Evolutionary conservation across 23 red algal species (phyloP).

Genomic region (Gracilaria gracilis): DNA sequence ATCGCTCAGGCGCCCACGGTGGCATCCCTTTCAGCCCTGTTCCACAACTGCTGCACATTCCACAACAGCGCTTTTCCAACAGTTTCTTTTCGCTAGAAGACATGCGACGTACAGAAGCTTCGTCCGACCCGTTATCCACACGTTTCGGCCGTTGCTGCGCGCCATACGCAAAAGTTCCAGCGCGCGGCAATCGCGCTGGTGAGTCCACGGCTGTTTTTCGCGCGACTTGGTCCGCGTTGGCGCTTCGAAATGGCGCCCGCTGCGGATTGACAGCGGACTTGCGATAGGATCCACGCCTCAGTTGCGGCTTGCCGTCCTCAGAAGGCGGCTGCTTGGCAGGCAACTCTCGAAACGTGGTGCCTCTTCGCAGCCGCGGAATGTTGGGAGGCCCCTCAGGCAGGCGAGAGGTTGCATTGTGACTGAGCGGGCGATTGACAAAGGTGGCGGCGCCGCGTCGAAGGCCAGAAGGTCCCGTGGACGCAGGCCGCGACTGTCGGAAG

Average conservation of each 20-base stretch:
- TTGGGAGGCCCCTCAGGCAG: background rate
- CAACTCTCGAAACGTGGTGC: slow-evolving; percentile 28
- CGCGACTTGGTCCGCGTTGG: background rate
- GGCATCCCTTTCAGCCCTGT: slow-evolving; percentile 47
- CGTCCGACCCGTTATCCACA: background rate
- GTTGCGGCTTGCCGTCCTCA: slow-evolving; percentile 31
- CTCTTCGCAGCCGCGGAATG: slow-evolving; percentile 33
- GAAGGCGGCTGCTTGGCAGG: background rate
- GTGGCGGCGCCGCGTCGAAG: slow-evolving; percentile 49
- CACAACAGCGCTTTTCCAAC: slow-evolving; percentile 28
- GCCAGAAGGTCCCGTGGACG: slow-evolving; percentile 13
- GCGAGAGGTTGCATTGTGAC: background rate
- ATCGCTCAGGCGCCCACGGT: slow-evolving; percentile 68
- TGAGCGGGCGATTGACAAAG: slow-evolving; percentile 54
- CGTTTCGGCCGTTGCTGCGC: background rate
- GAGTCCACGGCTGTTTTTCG: background rate
- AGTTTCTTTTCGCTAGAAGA: slow-evolving; percentile 7
- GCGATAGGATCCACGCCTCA: background rate
- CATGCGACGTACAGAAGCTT: background rate
- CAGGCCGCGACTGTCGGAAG: slow-evolving; percentile 32
- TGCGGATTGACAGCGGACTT: slow-evolving; percentile 4
- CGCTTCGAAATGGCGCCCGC: background rate
- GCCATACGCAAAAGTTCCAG: slow-evolving; percentile 66
- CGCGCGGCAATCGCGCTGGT: slow-evolving; percentile 41
- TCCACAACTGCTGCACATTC: slow-evolving; percentile 64